These are phyloP conservation scores for Actinomucor elegans DNA, from an alignment of 371 early-diverging fungal species.

Conservation along the genomic window DNA sequence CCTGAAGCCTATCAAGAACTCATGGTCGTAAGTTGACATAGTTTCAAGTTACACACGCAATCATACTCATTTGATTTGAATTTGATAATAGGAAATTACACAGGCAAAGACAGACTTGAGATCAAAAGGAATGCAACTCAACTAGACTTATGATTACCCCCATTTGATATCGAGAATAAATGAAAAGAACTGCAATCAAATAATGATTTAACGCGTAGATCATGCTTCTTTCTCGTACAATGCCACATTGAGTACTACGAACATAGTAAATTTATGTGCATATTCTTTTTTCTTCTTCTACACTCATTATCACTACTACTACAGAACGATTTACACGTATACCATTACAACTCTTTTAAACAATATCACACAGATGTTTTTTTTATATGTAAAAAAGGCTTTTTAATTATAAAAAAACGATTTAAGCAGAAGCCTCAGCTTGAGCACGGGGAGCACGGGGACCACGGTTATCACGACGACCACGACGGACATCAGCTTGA, in stretches of 20 bases:
- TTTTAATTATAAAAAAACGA: conserved; percentile 1
- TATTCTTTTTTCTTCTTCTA: neutral
- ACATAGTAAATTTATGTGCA: too few relatives aligned
- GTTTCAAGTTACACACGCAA: neutral
- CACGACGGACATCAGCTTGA: conserved; percentile 31
- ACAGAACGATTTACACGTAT: too few relatives aligned
- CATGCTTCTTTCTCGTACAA: too few relatives aligned
- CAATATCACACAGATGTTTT: neutral
- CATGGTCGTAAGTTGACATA: conserved; percentile 55
- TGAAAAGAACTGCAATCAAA: too few relatives aligned
- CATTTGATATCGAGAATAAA: too few relatives aligned
- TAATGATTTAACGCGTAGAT: too few relatives aligned
- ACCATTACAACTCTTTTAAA: neutral
- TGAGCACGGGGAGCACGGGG: conserved; percentile 29
- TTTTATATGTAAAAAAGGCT: neutral
- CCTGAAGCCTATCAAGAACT: conserved; percentile 85
- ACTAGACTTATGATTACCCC: neutral
- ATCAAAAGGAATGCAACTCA: conserved; percentile 54
- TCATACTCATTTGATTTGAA: neutral
- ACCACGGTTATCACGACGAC: conserved; percentile 31
- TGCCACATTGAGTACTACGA: too few relatives aligned
- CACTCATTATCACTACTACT: neutral
- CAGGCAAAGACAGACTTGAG: conserved; percentile 64
- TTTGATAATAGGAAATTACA: conserved; percentile 55
- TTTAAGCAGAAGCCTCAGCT: conserved; percentile 13